Evolutionary conservation across 805 yeast species (phyloP), one percentile per base, ranked within the genome.

Genomic region (Candida dajiaensis): DNA sequence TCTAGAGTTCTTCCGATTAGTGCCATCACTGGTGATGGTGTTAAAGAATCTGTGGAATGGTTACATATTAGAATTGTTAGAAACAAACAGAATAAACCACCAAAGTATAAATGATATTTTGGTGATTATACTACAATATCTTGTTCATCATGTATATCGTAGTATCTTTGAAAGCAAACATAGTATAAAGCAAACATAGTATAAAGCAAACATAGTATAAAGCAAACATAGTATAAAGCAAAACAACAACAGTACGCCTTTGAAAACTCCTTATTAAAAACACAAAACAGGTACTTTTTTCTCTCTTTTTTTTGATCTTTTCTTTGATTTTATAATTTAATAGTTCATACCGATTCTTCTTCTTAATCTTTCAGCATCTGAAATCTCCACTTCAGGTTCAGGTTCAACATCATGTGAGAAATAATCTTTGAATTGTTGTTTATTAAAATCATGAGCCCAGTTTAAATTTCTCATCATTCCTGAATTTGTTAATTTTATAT

Each of bases 41-140:
- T 92, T 3, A 73, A 73, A 44, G 96, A 89, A 48, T 86, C 97
- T 8, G 79, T 89, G 41, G 96, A 89, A 41, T 92, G 99, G 99
- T 65, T 92, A 41, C 78, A 79, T 39, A 72, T 83, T 8, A 71
- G 97, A 49, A 67, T 92, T 53, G 74, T 80, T 21, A 61, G 72
- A 46, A 71, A 71, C 47, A 70, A 68, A 48, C 50, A 55, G 10
- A 63, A 58, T 46, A 66, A 70, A 49, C 69, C 71, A 10, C 74
- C 76, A 28, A 55, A 57, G 9, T 64, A 42, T 31, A 52, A 42
- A 13, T 44, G 40, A 38, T 13, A n/a, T 13, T 28, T 25, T 9
- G 13, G 12, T n/a, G n/a, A n/a, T n/a, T 3, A 9, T 25, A 25
- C 12, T 9, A 25, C 28, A 25, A 7, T 4, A 25, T 25, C 12